phyloP scores from a whole-genome alignment of 345 rosid species.

The Syzygium aqueum region DNA sequence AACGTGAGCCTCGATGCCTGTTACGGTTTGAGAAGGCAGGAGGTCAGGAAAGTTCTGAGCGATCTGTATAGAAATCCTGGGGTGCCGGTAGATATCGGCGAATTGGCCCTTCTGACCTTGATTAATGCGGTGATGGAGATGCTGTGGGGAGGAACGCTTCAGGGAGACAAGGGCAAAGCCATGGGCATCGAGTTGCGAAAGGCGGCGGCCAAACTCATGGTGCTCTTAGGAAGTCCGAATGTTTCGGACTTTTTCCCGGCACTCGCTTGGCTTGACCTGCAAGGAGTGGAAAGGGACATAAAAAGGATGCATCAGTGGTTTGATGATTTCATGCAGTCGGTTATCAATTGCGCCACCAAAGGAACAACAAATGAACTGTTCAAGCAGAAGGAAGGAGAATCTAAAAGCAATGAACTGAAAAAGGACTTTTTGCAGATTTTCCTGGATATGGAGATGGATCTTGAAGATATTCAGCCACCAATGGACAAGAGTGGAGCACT shows the following conservation, averaged over 20 bases:
- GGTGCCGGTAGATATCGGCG: conserved; percentile 13
- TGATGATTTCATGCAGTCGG: conserved; percentile 9
- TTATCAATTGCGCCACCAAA: conserved; percentile 9
- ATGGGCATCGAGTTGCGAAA: conserved; percentile 4
- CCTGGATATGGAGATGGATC: background rate
- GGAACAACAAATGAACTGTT: background rate
- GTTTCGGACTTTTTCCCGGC: conserved; percentile 35
- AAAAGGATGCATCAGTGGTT: background rate
- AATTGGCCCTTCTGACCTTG: conserved; percentile 4
- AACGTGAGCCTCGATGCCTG: conserved; percentile 17
- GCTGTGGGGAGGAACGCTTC: conserved; percentile 27
- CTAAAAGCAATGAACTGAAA: background rate
- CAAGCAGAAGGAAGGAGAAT: background rate
- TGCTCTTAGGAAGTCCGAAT: conserved; percentile 17
- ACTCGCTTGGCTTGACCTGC: conserved; percentile 33
- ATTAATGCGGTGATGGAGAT: conserved; percentile 12
- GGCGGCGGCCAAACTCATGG: conserved; percentile 6
- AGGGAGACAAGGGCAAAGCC: conserved; percentile 1
- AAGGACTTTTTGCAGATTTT: background rate
- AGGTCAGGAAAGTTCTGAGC: conserved; percentile 5
- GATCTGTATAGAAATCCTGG: conserved; percentile 5
- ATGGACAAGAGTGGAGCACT: background rate
- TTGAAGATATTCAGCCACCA: background rate
- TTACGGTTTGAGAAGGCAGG: conserved; percentile 12
- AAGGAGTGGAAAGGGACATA: conserved; percentile 21